phyloP scores from a whole-genome alignment of 2,329 filamentous ascomycete genomes.

The Harringtonia aguacate region DNA sequence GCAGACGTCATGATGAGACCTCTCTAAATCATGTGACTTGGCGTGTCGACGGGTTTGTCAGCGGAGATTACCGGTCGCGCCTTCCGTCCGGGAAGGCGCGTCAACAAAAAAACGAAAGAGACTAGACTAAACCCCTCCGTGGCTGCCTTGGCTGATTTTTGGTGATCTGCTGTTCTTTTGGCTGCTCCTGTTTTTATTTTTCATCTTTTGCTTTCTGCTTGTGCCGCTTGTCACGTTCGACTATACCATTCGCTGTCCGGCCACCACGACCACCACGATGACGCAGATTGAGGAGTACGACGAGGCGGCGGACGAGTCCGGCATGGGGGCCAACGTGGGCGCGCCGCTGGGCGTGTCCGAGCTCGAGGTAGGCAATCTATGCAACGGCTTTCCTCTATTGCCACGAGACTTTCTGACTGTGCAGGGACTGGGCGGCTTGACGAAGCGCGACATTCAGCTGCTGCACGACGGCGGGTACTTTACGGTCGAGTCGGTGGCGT shows the following conservation, averaged over 20 bases:
- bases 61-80: slow-evolving; percentile 9
- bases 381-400: background rate
- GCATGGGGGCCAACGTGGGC: slow-evolving; percentile 67
- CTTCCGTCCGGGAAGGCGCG: slow-evolving; percentile 10
- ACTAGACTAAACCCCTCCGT: slow-evolving; percentile 3
- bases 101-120: slow-evolving; percentile 13
- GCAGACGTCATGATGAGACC: background rate
- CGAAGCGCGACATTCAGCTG: slow-evolving; percentile 90
- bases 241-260: background rate
- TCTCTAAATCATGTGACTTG: slow-evolving; percentile 13
- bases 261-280: slow-evolving; percentile 24
- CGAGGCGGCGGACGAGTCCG: slow-evolving; percentile 56
- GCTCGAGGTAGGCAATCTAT: slow-evolving; percentile 58
- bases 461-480: slow-evolving; percentile 88
- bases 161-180: too few relatives aligned
- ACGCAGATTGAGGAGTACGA: slow-evolving; percentile 52
- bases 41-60: slow-evolving; percentile 10
- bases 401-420: background rate
- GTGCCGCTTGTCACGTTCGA: too few relatives aligned
- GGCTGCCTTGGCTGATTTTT: background rate
- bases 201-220: background rate
- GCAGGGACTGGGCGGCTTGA: slow-evolving; percentile 77
- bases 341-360: slow-evolving; percentile 83
- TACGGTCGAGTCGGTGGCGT: slow-evolving; percentile 91
- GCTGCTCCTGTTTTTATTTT: background rate